These are phyloP conservation scores for Fraxinus cuspidata DNA, from an alignment of 257 asterid genomes.

Conservation along the genomic window DNA sequence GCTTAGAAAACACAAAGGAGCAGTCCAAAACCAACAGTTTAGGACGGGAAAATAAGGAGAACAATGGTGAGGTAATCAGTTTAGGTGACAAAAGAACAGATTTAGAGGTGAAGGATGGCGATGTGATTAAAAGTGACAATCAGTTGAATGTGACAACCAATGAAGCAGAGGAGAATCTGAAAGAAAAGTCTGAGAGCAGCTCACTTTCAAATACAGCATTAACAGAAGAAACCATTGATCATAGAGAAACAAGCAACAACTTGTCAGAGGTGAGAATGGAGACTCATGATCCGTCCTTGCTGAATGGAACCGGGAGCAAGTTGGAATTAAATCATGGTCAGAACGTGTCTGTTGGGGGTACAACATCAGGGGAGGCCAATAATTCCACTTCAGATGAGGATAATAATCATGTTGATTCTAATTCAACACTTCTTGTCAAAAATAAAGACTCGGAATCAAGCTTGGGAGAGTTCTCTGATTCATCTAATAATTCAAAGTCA, in stretches of 20 bases:
- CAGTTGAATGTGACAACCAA: slow-evolving; percentile 29
- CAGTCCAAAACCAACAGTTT: slow-evolving; percentile 26
- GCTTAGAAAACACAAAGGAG: slow-evolving; percentile 37
- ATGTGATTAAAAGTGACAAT: slow-evolving; percentile 31
- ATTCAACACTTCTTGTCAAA: slow-evolving; percentile 24
- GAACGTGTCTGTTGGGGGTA: slow-evolving; percentile 16
- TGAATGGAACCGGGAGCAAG: slow-evolving; percentile 37
- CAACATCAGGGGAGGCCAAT: slow-evolving; percentile 20
- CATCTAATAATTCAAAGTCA: slow-evolving; percentile 23
- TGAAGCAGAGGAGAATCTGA: slow-evolving; percentile 28
- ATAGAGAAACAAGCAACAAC: slow-evolving; percentile 26
- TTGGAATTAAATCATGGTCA: slow-evolving; percentile 20
- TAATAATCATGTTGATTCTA: slow-evolving; percentile 25
- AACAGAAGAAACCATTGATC: slow-evolving; percentile 32
- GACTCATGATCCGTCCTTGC: slow-evolving; percentile 28
- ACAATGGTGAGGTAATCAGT: slow-evolving; percentile 26
- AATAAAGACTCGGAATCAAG: slow-evolving; percentile 25
- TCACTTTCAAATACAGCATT: slow-evolving; percentile 37
- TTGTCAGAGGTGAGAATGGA: slow-evolving; percentile 33
- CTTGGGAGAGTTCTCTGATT: slow-evolving; percentile 14
- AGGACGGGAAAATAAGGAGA: slow-evolving; percentile 34
- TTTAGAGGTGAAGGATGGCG: slow-evolving; percentile 38
- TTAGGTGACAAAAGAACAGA: slow-evolving; percentile 30
- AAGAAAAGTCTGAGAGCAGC: slow-evolving; percentile 25
- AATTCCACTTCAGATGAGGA: slow-evolving; percentile 24